These are phyloP conservation scores for Pseudopediastrum boryanum DNA, from an alignment of 139 green algal genomes.

Conservation along the genomic window DNA sequence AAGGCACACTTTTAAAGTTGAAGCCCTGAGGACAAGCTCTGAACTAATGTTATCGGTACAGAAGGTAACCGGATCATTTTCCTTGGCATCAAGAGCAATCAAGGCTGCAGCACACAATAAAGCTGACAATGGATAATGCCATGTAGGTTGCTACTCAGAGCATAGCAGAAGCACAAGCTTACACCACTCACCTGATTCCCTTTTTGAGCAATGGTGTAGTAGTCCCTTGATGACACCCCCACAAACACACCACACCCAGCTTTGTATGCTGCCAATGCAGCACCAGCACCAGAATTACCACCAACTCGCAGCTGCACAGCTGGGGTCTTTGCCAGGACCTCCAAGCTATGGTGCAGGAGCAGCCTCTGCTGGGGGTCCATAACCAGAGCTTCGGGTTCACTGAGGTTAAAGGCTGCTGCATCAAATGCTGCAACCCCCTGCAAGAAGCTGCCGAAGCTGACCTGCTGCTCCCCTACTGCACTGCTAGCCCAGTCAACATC, in stretches of 20 bases:
- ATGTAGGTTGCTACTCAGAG: no score
- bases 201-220: constrained; percentile 52
- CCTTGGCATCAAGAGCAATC: no score
- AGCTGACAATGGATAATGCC: no score
- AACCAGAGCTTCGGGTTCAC: constrained; percentile 58
- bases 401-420: constrained; percentile 64
- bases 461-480: constrained; percentile 11
- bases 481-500: background rate
- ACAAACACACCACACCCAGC: constrained; percentile 55
- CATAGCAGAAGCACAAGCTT: no score
- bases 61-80: no score
- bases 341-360: constrained; percentile 62
- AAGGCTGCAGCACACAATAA: no score
- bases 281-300: background rate
- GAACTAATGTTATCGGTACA: no score
- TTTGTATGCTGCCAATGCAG: constrained; percentile 7
- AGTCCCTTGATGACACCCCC: constrained; percentile 74
- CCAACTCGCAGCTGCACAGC: background rate
- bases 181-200: constrained; percentile 15
- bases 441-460: constrained; percentile 51
- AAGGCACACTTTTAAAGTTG: no score
- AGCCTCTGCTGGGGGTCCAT: constrained; percentile 90
- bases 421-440: constrained; percentile 69
- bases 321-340: constrained; percentile 23
- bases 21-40: no score